These are phyloP conservation scores for Candida freyschussii DNA, from an alignment of 1,139 yeast genomes.

Conservation along the genomic window DNA sequence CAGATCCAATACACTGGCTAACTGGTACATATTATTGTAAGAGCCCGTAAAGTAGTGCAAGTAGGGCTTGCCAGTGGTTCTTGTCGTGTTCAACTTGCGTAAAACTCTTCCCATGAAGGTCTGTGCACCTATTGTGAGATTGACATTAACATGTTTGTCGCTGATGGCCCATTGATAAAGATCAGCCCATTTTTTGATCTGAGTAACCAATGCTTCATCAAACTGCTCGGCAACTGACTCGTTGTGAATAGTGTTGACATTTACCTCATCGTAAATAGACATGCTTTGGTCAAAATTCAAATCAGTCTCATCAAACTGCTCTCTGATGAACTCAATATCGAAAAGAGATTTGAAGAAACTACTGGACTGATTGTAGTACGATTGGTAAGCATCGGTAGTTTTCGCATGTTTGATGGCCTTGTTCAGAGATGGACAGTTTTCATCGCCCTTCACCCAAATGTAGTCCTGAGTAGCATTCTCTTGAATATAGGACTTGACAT, in stretches of 20 bases:
- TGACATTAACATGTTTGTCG: constrained; percentile 26
- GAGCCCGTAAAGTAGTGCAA: constrained; percentile 39
- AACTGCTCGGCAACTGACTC: constrained; percentile 30
- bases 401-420: constrained; percentile 29
- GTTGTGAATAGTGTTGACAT: constrained; percentile 36
- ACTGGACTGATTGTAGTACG: constrained; percentile 30
- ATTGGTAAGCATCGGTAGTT: constrained; percentile 19
- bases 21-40: constrained; percentile 37
- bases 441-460: constrained; percentile 38
- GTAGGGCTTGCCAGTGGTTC: constrained; percentile 30
- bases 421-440: constrained; percentile 34
- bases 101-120: constrained; percentile 32
- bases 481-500: constrained; percentile 34
- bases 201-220: constrained; percentile 27
- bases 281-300: constrained; percentile 36
- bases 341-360: constrained; percentile 33
- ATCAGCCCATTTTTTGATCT: constrained; percentile 34
- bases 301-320: constrained; percentile 23
- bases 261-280: constrained; percentile 35
- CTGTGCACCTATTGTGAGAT: constrained; percentile 36
- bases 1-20: constrained; percentile 33
- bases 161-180: constrained; percentile 34
- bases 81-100: constrained; percentile 32
- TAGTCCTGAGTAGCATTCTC: constrained; percentile 32
- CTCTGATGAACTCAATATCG: constrained; percentile 21